Evolutionary conservation across 805 yeast genomes (phyloP).

Genomic region (Komagataella mondaviorum): DNA sequence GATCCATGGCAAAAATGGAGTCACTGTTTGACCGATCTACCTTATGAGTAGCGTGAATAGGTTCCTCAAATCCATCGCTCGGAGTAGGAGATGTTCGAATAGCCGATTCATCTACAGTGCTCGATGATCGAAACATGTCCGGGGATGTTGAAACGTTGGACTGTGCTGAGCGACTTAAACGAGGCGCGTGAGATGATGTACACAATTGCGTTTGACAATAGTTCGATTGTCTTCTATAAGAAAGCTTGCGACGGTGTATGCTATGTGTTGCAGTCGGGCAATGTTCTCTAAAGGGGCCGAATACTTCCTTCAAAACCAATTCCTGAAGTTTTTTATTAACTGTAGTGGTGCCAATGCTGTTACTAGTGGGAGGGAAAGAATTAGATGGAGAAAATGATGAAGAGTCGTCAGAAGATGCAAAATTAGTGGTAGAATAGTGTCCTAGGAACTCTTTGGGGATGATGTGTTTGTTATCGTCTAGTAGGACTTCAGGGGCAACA

Average conservation of each 20-base stretch:
- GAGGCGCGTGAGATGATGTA: not conserved
- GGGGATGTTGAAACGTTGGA: not conserved
- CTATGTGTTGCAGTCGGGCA: constrained; percentile 6
- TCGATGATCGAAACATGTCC: not conserved
- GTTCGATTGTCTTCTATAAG: not conserved
- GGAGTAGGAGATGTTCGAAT: not conserved
- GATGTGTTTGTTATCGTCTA: constrained; percentile 86
- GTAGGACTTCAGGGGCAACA: constrained; percentile 58
- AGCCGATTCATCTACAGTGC: not conserved
- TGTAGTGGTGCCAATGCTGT: constrained; percentile 41
- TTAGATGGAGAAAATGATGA: not conserved
- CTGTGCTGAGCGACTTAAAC: not conserved
- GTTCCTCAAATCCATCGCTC: not conserved
- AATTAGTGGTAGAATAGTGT: constrained; percentile 29
- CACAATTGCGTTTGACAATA: not conserved
- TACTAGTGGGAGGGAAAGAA: constrained; percentile 1
- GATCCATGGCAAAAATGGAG: constrained; percentile 1
- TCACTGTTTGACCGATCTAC: not conserved
- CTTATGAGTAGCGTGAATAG: not conserved
- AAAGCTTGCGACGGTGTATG: not conserved
- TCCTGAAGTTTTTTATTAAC: constrained; percentile 64
- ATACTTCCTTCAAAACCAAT: constrained; percentile 58
- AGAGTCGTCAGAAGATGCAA: not conserved
- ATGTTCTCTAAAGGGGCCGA: constrained; percentile 33
- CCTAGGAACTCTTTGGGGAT: constrained; percentile 72